Conservation (phyloP, 1,284 basidiomycete species). For the Thelephora terrestris region DNA sequence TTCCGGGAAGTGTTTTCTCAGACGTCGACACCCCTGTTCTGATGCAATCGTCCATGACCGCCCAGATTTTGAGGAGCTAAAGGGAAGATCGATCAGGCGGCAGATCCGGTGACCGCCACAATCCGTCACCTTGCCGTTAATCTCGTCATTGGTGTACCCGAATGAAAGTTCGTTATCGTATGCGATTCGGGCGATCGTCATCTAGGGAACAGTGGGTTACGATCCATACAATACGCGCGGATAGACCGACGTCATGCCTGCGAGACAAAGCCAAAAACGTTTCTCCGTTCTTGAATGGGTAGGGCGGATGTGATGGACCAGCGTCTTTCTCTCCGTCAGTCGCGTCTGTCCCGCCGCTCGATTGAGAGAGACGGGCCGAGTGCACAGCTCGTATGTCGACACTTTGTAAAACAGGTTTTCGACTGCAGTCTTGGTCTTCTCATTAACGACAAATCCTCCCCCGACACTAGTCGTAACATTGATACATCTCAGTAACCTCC, state of each 20-base stretch:
- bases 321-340: constrained; percentile 14
- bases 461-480: constrained; percentile 51
- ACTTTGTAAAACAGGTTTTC: constrained; percentile 94
- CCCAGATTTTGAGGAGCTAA: constrained; percentile 75
- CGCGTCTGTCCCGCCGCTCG: constrained; percentile 38
- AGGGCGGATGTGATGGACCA: constrained; percentile 52
- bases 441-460: constrained; percentile 87
- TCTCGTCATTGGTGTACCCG: constrained; percentile 66
- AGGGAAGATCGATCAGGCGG: not conserved
- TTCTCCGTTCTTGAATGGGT: constrained; percentile 74
- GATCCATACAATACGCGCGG: constrained; percentile 6
- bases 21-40: constrained; percentile 75
- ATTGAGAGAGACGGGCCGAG: constrained; percentile 67
- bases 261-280: constrained; percentile 69
- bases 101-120: constrained; percentile 3
- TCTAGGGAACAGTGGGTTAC: constrained; percentile 31
- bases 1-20: constrained; percentile 76
- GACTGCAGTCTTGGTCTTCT: constrained; percentile 81
- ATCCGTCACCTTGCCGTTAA: constrained; percentile 55
- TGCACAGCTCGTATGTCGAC: constrained; percentile 79
- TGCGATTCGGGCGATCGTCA: constrained; percentile 91
- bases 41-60: constrained; percentile 92
- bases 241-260: constrained; percentile 65
- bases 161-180: constrained; percentile 89
- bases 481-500: not conserved